Evolutionary conservation across 768 basidiomycete species (phyloP).

Genomic region (Mycena sanguinolenta): DNA sequence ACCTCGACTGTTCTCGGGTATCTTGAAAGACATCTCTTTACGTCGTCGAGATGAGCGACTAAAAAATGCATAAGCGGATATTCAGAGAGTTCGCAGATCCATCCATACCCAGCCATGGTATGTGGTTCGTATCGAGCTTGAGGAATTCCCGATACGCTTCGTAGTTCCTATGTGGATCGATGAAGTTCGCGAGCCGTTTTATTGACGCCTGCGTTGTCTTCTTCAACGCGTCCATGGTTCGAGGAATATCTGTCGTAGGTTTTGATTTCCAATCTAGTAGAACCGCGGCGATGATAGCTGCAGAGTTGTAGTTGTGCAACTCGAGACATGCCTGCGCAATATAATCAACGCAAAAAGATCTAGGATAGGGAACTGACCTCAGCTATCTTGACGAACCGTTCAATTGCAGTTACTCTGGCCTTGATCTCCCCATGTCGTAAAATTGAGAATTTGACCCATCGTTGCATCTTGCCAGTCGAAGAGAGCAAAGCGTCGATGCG

Average conservation of each 20-base stretch:
- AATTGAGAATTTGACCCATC: constrained; percentile 4
- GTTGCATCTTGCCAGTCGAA: background rate
- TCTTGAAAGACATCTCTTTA: background rate
- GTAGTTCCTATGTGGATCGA: background rate
- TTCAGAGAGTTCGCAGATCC: background rate
- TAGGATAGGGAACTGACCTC: too few species aligned
- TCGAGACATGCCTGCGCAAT: too few species aligned
- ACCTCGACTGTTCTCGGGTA: too few species aligned
- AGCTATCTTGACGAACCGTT: too few species aligned
- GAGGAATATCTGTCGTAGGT: background rate
- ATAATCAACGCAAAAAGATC: too few species aligned
- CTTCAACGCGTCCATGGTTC: background rate
- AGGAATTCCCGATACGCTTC: background rate
- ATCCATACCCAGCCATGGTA: background rate
- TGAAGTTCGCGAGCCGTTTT: background rate
- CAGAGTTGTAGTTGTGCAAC: too few species aligned
- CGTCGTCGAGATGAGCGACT: background rate
- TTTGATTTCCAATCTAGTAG: background rate
- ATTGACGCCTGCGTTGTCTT: background rate
- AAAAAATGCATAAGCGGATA: background rate
- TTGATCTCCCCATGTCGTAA: background rate
- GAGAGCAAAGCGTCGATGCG: background rate
- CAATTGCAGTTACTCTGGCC: too few species aligned
- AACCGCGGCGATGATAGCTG: background rate
- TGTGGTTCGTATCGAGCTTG: background rate